These are phyloP conservation scores for Akanthomyces muscarius DNA, from an alignment of 2,329 filamentous ascomycete species.

Conservation along the genomic window DNA sequence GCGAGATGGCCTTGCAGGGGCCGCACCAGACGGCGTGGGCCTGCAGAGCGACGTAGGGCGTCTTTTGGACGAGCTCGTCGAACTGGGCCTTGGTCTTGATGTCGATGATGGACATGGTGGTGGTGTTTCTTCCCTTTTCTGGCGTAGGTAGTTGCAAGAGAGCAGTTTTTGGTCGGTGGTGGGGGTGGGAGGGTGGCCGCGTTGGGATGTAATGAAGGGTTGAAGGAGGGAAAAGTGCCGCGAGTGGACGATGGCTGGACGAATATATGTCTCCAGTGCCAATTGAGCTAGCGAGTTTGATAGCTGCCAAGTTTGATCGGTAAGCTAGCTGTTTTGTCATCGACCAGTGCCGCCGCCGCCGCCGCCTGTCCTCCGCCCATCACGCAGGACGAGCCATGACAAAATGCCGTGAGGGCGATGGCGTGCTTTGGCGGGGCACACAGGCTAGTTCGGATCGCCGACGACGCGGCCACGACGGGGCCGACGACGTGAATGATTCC, in stretches of 20 bases:
- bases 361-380: not conserved
- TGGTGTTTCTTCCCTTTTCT: not conserved
- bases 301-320: not conserved
- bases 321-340: constrained; percentile 2
- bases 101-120: constrained; percentile 32
- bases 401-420: constrained; percentile 1
- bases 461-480: not conserved
- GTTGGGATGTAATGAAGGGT: constrained; percentile 2
- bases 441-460: not conserved
- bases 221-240: not conserved
- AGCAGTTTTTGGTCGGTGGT: not conserved
- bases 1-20: constrained; percentile 58
- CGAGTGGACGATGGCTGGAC: not conserved
- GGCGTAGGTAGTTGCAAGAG: not conserved
- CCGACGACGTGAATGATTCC: too few relatives aligned
- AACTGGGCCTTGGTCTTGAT: constrained; percentile 45
- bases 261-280: not conserved
- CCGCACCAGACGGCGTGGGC: constrained; percentile 59
- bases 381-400: too few relatives aligned
- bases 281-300: not conserved
- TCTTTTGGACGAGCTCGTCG: constrained; percentile 43
- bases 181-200: not conserved
- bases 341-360: not conserved
- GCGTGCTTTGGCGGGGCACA: constrained; percentile 16
- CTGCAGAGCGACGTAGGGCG: constrained; percentile 51